phyloP scores from a whole-genome alignment of 768 basidiomycete species.

The Pseudohyphozyma bogoriensis region DNA sequence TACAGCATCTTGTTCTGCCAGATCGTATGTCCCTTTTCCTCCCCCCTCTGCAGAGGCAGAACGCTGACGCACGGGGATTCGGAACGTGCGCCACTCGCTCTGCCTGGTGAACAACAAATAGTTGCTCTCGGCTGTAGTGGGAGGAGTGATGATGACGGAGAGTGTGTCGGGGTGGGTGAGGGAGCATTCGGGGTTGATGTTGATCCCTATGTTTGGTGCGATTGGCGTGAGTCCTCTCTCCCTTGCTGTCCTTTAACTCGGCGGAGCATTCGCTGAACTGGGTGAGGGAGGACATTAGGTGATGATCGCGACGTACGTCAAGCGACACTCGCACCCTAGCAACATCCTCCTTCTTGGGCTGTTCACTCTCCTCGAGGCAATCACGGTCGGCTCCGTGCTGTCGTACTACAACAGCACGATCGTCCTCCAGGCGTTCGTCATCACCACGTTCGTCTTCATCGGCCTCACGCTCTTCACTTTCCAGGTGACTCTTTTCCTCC shows the following conservation, averaged over 20 bases:
- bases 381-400: constrained; percentile 74
- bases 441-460: constrained; percentile 93
- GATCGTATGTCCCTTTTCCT: constrained; percentile 40
- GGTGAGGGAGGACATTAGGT: too few species aligned
- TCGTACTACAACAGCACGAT: constrained; percentile 60
- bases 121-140: constrained; percentile 70
- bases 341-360: constrained; percentile 74
- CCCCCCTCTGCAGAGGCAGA: too few species aligned
- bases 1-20: constrained; percentile 64
- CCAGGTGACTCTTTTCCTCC: constrained; percentile 53
- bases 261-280: constrained; percentile 63
- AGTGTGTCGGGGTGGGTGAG: constrained; percentile 46
- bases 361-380: constrained; percentile 85
- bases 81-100: constrained; percentile 29
- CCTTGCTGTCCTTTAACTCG: not conserved
- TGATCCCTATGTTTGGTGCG: constrained; percentile 32
- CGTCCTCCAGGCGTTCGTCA: constrained; percentile 84
- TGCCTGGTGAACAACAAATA: too few species aligned
- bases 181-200: constrained; percentile 27
- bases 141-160: constrained; percentile 46
- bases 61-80: not conserved
- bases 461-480: constrained; percentile 90
- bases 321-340: constrained; percentile 77
- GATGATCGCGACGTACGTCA: constrained; percentile 76
- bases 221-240: not conserved